Evolutionary conservation across 2,329 filamentous ascomycete species (phyloP), one percentile per base, ranked within the genome.

Genomic region (Fusarium guadeloupense): DNA sequence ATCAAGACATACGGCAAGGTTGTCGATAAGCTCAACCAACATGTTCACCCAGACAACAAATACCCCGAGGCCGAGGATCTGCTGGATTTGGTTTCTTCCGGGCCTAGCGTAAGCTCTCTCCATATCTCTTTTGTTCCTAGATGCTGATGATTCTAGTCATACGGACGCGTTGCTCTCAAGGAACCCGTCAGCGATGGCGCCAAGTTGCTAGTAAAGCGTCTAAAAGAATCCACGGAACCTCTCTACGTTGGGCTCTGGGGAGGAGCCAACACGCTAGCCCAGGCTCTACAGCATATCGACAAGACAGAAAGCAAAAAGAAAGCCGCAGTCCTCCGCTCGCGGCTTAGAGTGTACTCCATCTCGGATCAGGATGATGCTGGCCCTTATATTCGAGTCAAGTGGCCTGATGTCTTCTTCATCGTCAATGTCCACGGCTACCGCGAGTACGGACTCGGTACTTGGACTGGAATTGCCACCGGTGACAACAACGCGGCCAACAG

Each of bases 291-390:
- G 3, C 39, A 51, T 2, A 39, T 58, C 4, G 33, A 51, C 1
- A 40, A 41, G 8, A 45, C 52, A 2, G 37, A 35, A 8, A 50
- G 14, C 13, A 26, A 16, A 3, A 16, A 39, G 13, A 9, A 43
- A 31, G 28, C 39, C 9, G 45, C 33, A 1, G 3, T 14, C 1
- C 43, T 58, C 23, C 51, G 54, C 14, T 56, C 54, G 9, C 21
- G 52, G 8, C 52, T 58, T 1, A 25, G 26, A 12, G 31, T 57
- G 2, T 58, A 57, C 17, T 49, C 54, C 1, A 58, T 57, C n/a
- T 57, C 54, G 1, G 54, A 58, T 12, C 54, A 58, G 6, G 54
- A 58, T 23, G 54, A 58, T 3, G 17, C 37, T 0, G 44, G 54
- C 1, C n/a, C 54, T 2, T 57, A 34, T 3, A 57, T 58, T 4